These are phyloP conservation scores for Tetragonia tetragonoides DNA, from an alignment of 148 eudicot genomes.

Conservation along the genomic window DNA sequence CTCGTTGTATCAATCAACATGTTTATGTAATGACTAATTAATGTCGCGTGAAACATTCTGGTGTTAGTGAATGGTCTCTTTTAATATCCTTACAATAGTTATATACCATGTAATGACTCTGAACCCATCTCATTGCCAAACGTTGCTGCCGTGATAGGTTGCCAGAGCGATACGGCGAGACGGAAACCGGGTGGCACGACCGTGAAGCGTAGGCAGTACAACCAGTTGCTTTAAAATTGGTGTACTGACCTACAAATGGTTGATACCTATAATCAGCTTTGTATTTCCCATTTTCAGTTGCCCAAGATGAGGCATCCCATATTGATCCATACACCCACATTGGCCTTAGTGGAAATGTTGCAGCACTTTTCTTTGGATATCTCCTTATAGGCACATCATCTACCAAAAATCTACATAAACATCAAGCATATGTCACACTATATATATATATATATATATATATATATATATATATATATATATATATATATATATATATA, in stretches of 20 bases:
- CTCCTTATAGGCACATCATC: slow-evolving; percentile 94
- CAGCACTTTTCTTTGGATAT: slow-evolving; percentile 69
- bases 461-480: no score
- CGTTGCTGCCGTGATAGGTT: slow-evolving; percentile 59
- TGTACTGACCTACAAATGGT: slow-evolving; percentile 73
- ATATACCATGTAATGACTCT: slow-evolving; percentile 56
- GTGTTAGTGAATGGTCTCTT: slow-evolving; percentile 78
- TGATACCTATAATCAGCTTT: slow-evolving; percentile 84
- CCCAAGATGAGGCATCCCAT: slow-evolving; percentile 99
- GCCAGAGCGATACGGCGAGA: slow-evolving; percentile 57
- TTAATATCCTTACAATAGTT: slow-evolving; percentile 69
- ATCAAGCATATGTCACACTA: no score
- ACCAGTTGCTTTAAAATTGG: slow-evolving; percentile 68
- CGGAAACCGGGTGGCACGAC: slow-evolving; percentile 63
- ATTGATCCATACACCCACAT: slow-evolving; percentile 97
- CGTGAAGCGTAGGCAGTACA: slow-evolving; percentile 68
- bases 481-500: no score
- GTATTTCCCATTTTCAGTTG: slow-evolving; percentile 88
- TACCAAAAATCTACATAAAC: slow-evolving; percentile 65
- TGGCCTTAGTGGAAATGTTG: slow-evolving; percentile 82
- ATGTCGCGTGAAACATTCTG: slow-evolving; percentile 45
- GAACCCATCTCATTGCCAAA: slow-evolving; percentile 71
- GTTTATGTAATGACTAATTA: no score
- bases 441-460: no score
- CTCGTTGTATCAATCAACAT: no score